A percentile compares a stretch with the other conserved stretches of the same genome.
These are phyloP conservation scores for Lasiosphaeria hispida DNA, from an alignment of 495 filamentous ascomycete species.

Conservation along the genomic window DNA sequence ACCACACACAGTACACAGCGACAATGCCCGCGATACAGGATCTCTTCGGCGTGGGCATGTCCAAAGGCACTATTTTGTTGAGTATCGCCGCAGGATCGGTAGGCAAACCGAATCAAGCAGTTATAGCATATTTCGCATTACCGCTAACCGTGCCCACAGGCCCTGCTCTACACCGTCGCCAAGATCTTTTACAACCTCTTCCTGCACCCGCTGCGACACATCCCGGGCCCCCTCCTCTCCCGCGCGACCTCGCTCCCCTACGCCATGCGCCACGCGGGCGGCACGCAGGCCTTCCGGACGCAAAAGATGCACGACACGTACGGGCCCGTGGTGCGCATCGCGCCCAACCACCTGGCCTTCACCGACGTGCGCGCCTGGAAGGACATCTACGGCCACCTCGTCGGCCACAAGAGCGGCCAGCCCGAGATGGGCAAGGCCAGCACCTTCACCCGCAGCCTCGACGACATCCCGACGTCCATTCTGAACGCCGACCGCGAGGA, in stretches of 20 bases:
- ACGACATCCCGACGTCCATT: slow-evolving; percentile 17
- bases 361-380: slow-evolving; percentile 51
- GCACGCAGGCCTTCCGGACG: slow-evolving; percentile 13
- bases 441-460: slow-evolving; percentile 16
- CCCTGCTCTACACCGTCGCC: background rate
- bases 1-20: no score
- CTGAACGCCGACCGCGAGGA: slow-evolving; percentile 25
- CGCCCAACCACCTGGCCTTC: slow-evolving; percentile 56
- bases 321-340: slow-evolving; percentile 54
- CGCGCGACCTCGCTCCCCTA: slow-evolving; percentile 42
- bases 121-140: no score
- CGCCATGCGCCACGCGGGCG: slow-evolving; percentile 10
- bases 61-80: no score
- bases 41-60: no score
- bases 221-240: slow-evolving; percentile 49
- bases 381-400: slow-evolving; percentile 54
- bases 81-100: no score
- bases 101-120: no score
- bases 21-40: no score
- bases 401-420: slow-evolving; percentile 30
- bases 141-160: no score
- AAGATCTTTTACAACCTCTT: slow-evolving; percentile 47
- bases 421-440: slow-evolving; percentile 37
- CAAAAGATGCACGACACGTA: slow-evolving; percentile 47
- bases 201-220: slow-evolving; percentile 51